Percentiles rank a stretch among this genome's conserved stretches.
Evolutionary conservation across 129 eudicot species (phyloP).

Genomic region (Arctium lappa): DNA sequence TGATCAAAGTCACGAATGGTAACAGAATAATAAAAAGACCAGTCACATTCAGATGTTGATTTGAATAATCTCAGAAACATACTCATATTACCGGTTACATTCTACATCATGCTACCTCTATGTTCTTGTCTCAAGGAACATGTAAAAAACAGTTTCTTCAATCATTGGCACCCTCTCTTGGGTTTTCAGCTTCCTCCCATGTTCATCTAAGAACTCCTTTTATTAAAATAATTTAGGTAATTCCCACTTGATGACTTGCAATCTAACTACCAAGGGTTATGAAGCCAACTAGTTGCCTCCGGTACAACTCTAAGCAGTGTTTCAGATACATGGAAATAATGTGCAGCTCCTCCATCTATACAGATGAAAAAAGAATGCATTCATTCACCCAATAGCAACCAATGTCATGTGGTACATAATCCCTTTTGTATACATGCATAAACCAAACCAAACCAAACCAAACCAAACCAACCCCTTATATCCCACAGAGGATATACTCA

Average conservation of each 20-base stretch:
- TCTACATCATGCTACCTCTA: background rate
- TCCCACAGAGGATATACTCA: background rate
- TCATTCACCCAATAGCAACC: background rate
- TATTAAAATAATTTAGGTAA: background rate
- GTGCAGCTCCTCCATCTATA: background rate
- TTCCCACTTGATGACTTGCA: background rate
- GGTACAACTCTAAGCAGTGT: background rate
- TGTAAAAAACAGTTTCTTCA: background rate
- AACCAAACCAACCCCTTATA: background rate
- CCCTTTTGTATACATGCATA: background rate
- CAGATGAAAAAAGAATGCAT: background rate
- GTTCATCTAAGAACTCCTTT: background rate
- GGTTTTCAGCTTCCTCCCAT: background rate
- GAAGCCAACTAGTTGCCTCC: background rate
- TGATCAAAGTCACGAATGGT: background rate
- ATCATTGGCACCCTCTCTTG: background rate
- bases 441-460: background rate
- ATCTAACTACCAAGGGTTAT: background rate
- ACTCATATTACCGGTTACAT: background rate
- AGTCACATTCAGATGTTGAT: background rate
- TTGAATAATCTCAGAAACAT: background rate
- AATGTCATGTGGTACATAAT: background rate
- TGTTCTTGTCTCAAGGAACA: background rate
- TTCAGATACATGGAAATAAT: background rate
- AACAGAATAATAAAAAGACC: background rate